Evolutionary conservation across 2,329 filamentous ascomycete genomes (phyloP), one percentile per base, ranked within the genome.

Genomic region (Corinectria fuckeliana): DNA sequence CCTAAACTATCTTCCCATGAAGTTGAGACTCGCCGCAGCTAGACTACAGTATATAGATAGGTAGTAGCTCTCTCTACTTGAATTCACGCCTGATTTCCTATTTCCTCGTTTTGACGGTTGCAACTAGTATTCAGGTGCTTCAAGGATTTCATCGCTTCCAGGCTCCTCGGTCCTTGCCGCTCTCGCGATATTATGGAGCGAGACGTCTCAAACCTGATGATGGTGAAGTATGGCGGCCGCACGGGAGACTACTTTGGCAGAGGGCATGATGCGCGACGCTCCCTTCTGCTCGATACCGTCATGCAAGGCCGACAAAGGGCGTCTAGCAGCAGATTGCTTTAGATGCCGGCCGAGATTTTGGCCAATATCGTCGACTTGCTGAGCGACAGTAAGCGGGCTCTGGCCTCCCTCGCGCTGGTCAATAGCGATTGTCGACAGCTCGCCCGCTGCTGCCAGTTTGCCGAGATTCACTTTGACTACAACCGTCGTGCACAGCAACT

Each of bases 361-460:
- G 45, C 36, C 13, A 28, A 50, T 1, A 42, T 65, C 4, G 39
- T 57, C 34, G 30, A 39, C 28, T 52, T 64, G 2, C n/a, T 66
- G n/a, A 47, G 41, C 13, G 50, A 62, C 5, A 60, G 59, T 7
- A 58, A 61, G 50, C n/a, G 36, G 1, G 18, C 57, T 30, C 45
- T 66, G 18, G 51, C 60, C 16, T 39, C 58, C 13, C 52, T 66
- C 25, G 60, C 64, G 26, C 32, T 64, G 14, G 64, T 61, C 25
- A 69, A 62, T 20, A 68, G 62, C 16, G 62, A 67, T 3, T 69
- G 56, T n/a, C 38, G 32, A 1, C 56, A 42, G 34, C 60, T 69
- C 1, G 60, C 60, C 10, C 54, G 47, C 10, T 61, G 52, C 32
- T 42, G 39, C n/a, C 52, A 68, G 14, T 68, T 61, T 34, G 58